Conservation (phyloP, 2,329 filamentous ascomycete genomes). For the Cercospora sesami region DNA sequence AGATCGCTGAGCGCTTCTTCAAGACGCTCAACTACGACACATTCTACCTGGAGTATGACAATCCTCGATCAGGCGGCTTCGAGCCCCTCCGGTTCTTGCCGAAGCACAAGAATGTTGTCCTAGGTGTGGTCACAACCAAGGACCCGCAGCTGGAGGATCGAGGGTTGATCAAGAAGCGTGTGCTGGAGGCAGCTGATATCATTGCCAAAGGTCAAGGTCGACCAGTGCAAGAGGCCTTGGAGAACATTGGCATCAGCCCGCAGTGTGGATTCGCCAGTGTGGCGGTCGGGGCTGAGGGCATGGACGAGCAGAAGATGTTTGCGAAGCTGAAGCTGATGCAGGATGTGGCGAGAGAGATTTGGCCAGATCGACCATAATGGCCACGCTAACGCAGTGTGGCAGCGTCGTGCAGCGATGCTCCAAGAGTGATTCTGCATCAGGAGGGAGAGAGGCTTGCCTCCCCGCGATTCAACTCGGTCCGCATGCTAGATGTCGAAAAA, state of each 20-base stretch:
- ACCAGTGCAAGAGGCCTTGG: constrained; percentile 40
- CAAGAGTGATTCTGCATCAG: neutral
- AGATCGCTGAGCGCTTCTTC: constrained; percentile 43
- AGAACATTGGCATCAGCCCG: constrained; percentile 42
- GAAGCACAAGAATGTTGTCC: constrained; percentile 43
- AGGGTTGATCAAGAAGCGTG: constrained; percentile 38
- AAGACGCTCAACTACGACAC: constrained; percentile 43
- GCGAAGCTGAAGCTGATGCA: constrained; percentile 41
- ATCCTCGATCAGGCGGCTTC: constrained; percentile 42
- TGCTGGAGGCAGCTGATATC: constrained; percentile 40
- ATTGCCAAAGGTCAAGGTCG: constrained; percentile 42
- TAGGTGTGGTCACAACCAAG: constrained; percentile 44
- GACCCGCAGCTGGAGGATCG: constrained; percentile 41
- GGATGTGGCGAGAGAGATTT: constrained; percentile 41
- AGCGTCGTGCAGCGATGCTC: neutral
- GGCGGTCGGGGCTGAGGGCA: constrained; percentile 41
- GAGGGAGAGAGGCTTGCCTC: constrained; percentile 11
- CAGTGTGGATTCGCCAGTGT: constrained; percentile 44
- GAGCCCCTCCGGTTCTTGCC: constrained; percentile 43
- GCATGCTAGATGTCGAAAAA: neutral
- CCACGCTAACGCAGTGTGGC: neutral
- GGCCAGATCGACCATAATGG: constrained; percentile 37
- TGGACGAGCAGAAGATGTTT: constrained; percentile 44
- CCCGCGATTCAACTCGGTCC: constrained; percentile 14
- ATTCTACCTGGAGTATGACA: constrained; percentile 45